These are phyloP conservation scores for Phytophthora lateralis DNA, from an alignment of 352 stramenopile species.

Conservation along the genomic window DNA sequence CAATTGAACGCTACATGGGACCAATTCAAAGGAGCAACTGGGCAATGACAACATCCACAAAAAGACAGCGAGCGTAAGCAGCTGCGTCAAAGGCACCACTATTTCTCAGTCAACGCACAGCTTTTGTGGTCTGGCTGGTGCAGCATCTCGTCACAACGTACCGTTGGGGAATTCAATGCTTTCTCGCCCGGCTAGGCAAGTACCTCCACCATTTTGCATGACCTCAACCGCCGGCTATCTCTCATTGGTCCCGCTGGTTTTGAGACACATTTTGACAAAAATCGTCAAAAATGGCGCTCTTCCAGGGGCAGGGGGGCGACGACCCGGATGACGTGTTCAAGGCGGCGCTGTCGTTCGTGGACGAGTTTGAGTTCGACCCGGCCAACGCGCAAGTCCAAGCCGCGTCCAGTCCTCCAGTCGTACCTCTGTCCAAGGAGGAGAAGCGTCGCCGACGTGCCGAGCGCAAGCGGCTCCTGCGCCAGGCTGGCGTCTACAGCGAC, in stretches of 20 bases:
- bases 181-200: too few relatives aligned
- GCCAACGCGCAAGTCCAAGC: not conserved
- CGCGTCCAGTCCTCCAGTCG: not conserved
- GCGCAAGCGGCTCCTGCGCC: slow-evolving; percentile 21
- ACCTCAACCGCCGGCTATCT: too few relatives aligned
- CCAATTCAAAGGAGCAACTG: too few relatives aligned
- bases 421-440: slow-evolving; percentile 11
- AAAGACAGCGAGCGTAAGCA: too few relatives aligned
- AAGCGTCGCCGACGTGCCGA: slow-evolving; percentile 12
- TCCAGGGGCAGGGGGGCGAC: slow-evolving; percentile 18
- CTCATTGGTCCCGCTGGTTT: not conserved
- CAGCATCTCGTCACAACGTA: too few relatives aligned
- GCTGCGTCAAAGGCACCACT: too few relatives aligned
- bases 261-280: not conserved
- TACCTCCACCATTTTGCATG: too few relatives aligned
- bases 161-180: too few relatives aligned
- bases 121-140: too few relatives aligned
- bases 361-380: slow-evolving; percentile 23
- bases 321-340: slow-evolving; percentile 15
- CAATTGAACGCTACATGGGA: too few relatives aligned
- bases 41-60: too few relatives aligned
- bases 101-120: too few relatives aligned
- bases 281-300: slow-evolving; percentile 10
- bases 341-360: slow-evolving; percentile 34
- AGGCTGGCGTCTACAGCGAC: slow-evolving; percentile 24